These are phyloP conservation scores for Alternaria rosae DNA, from an alignment of 2,329 filamentous ascomycete species.

Conservation along the genomic window DNA sequence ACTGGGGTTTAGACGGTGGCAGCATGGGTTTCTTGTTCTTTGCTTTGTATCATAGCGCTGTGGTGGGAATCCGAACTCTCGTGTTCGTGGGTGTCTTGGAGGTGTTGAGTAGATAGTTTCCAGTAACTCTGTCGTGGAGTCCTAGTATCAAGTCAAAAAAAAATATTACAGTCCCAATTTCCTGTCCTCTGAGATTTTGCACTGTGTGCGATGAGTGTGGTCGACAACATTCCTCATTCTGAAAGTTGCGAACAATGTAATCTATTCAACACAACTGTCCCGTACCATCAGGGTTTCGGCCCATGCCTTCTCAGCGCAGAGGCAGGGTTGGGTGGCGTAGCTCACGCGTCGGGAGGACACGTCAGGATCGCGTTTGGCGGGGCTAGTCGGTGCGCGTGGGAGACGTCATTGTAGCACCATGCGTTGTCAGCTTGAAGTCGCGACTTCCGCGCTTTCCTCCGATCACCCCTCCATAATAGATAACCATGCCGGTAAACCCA, in stretches of 20 bases:
- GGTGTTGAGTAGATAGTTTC: background rate
- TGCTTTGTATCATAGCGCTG: background rate
- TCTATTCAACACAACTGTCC: too few relatives aligned
- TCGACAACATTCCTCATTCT: fast-evolving
- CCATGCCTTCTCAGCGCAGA: background rate
- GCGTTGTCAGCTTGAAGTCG: background rate
- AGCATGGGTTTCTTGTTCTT: background rate
- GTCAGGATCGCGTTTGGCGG: background rate
- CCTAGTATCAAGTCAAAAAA: background rate
- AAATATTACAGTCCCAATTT: background rate
- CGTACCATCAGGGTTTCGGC: too few relatives aligned
- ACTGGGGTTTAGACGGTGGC: background rate
- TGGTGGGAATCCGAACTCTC: background rate
- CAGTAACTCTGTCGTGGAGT: background rate
- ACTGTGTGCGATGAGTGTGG: background rate
- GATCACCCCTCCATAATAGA: background rate
- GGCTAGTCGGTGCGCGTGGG: background rate
- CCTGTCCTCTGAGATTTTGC: fast-evolving
- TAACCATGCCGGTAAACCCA: too few relatives aligned
- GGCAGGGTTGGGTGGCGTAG: background rate
- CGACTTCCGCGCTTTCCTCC: background rate
- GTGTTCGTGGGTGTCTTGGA: background rate
- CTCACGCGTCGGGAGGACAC: background rate
- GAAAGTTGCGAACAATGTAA: background rate
- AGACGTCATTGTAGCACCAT: background rate